Evolutionary conservation across 2,329 filamentous ascomycete genomes (phyloP), one percentile per base, ranked within the genome.

Genomic region (Colletotrichum sp.): DNA sequence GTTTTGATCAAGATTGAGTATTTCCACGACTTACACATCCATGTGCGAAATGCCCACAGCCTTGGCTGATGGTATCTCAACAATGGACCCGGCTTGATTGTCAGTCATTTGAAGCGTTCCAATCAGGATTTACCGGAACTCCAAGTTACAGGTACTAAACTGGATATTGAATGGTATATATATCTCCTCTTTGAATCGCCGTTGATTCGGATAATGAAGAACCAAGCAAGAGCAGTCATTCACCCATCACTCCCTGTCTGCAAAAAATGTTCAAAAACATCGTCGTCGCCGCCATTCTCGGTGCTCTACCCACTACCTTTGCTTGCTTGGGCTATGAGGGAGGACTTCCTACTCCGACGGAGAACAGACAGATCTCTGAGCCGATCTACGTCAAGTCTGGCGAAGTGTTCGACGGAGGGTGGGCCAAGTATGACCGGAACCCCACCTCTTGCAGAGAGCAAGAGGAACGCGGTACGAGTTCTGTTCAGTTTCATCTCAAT

Each of bases 401-500:
- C 6, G 75, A 82, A 52, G 78, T 80, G 8, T 83, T 78, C 67
- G 82, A 83, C 52, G 82, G 79, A 52, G 79, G 79, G 10, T 83
- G 80, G 81, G 79, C 69, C 10, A 81, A 81, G 74, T 85, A 81
- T 65, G 84, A 85, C 68, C 82, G 83, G 16, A 82, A 82, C 32
- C 79, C 79, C 12, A 82, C 80, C n/a, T 80, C 82, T 32, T 88
- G 87, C 81, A 83, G 78, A 24, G 84, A 81, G 10, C 84, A 88
- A 77, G 78, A 77, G 18, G 87, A 88, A 78, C 86, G 86, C 69
- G 79, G 80, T 78, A 58, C 1, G 58, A 5, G 5, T 5, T 8
- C 6, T 61, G 26, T 13, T 32, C 0, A 5, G 1, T 12, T 18
- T 21, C 5, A 21, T 7, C 8, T 18, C 12, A 6, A 6, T 6